Evolutionary conservation across 495 filamentous ascomycete genomes (phyloP).

Genomic region (Neurospora sp.): DNA sequence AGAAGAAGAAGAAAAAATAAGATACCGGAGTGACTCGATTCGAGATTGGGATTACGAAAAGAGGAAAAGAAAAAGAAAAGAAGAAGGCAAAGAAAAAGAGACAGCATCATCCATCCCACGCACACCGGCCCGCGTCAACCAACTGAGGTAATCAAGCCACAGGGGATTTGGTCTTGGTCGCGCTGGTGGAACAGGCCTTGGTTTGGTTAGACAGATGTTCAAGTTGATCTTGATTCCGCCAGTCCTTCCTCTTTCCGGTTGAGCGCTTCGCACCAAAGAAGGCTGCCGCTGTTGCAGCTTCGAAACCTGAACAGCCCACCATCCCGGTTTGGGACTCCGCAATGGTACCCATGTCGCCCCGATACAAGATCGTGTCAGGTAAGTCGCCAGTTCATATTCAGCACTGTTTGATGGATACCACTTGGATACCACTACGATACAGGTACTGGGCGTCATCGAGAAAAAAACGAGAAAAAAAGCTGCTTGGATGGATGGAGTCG

Average conservation of each 20-base stretch:
- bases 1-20: neutral
- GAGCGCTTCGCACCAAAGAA: slow-evolving; percentile 19
- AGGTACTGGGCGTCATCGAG: neutral
- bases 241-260: slow-evolving; percentile 14
- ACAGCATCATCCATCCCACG: neutral
- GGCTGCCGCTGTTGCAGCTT: slow-evolving; percentile 19
- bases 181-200: neutral
- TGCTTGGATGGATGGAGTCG: neutral
- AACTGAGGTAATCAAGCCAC: neutral
- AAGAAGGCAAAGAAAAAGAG: neutral
- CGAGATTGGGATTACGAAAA: neutral
- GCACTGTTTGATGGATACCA: slow-evolving; percentile 11
- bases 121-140: neutral
- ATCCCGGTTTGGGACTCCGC: slow-evolving; percentile 32
- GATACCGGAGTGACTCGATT: neutral
- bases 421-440: neutral
- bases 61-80: neutral
- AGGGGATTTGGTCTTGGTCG: neutral
- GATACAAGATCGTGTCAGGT: slow-evolving; percentile 47
- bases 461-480: neutral
- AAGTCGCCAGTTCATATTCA: slow-evolving; percentile 18
- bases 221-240: neutral
- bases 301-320: slow-evolving; percentile 29
- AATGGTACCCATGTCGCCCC: slow-evolving; percentile 43
- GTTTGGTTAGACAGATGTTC: neutral